Percentiles rank a stretch among this genome's conserved stretches.
Evolutionary conservation across 768 basidiomycete genomes (phyloP).

Genomic region (Panaeolus papilionaceus): DNA sequence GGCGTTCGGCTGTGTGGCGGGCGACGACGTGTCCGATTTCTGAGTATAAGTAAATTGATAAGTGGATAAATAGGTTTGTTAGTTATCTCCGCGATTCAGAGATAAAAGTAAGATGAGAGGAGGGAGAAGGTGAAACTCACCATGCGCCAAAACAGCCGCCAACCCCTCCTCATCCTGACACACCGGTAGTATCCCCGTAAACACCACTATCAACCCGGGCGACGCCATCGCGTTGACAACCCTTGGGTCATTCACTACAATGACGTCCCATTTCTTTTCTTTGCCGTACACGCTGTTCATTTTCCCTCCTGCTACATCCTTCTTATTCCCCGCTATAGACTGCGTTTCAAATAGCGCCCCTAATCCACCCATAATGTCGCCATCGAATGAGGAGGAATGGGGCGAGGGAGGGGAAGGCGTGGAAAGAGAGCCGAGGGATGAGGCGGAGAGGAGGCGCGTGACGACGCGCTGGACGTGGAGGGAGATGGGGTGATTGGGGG

Average conservation of each 20-base stretch:
- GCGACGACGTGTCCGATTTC: conserved; percentile 37
- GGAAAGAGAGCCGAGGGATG: conserved; percentile 61
- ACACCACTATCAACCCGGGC: conserved; percentile 84
- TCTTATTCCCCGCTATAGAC: neutral
- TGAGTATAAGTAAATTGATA: no score
- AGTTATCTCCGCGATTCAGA: no score
- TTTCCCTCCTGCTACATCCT: neutral
- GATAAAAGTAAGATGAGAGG: no score
- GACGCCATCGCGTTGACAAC: conserved; percentile 80
- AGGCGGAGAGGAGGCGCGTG: conserved; percentile 68
- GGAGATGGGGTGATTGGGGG: conserved; percentile 68
- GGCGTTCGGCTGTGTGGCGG: conserved; percentile 56
- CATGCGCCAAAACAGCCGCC: conserved; percentile 86
- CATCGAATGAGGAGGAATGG: neutral
- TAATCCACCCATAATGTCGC: no score
- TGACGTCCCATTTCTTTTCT: conserved; percentile 44
- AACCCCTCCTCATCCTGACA: conserved; percentile 81
- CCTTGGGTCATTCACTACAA: conserved; percentile 77
- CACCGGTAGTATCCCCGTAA: conserved; percentile 86
- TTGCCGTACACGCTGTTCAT: neutral
- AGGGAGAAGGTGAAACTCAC: no score
- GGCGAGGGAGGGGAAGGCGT: neutral
- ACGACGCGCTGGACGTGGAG: conserved; percentile 75
- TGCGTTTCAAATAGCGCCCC: neutral
- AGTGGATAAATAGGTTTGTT: no score